Conservation (phyloP, 23 red algal genomes). For the Gracilaria gracilis region DNA sequence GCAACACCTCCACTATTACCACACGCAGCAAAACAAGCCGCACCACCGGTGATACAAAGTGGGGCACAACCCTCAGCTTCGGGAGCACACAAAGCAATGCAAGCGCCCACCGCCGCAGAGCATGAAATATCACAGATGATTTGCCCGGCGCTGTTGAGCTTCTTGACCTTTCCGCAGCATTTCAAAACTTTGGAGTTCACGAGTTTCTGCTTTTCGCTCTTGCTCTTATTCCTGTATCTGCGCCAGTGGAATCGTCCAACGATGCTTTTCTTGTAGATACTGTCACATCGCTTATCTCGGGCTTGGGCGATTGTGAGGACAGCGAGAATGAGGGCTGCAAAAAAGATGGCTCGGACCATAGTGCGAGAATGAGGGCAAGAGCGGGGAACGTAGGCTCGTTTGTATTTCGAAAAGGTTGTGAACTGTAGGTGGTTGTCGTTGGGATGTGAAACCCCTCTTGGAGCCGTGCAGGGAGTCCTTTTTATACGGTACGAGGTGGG, state of each 20-base stretch:
- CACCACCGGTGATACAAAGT: constrained; percentile 5
- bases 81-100: constrained; percentile 23
- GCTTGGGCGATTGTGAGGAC: not conserved
- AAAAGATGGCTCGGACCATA: not conserved
- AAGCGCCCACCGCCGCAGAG: not conserved
- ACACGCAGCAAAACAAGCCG: constrained; percentile 12
- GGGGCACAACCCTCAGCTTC: constrained; percentile 23
- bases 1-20: not conserved
- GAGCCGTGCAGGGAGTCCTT: not conserved
- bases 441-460: not conserved
- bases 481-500: not conserved
- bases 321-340: not conserved
- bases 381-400: not conserved
- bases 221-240: not conserved
- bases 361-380: not conserved
- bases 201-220: not conserved
- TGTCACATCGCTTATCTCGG: constrained; percentile 13
- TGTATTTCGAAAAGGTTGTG: not conserved
- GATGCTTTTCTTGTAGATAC: constrained; percentile 8
- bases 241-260: not conserved
- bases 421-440: not conserved
- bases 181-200: not conserved
- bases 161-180: constrained; percentile 26
- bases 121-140: constrained; percentile 18
- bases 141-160: not conserved